These are phyloP conservation scores for Chaetomium fimeti DNA, from an alignment of 495 filamentous ascomycete genomes.

Conservation along the genomic window DNA sequence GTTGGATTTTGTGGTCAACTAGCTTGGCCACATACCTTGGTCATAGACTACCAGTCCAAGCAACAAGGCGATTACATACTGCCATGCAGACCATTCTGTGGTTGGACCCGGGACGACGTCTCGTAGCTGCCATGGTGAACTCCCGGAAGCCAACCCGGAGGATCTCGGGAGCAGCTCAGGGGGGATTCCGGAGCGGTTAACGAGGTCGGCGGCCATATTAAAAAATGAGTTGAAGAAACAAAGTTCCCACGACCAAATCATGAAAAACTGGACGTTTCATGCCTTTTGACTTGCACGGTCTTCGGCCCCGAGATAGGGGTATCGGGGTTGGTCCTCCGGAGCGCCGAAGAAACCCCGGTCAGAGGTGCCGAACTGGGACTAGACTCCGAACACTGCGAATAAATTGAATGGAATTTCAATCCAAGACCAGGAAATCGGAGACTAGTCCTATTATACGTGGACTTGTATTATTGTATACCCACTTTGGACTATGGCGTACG, in stretches of 20 bases:
- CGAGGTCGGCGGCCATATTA: background rate
- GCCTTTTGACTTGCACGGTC: conserved; percentile 9
- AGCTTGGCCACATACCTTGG: conserved; percentile 13
- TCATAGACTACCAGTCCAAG: conserved; percentile 28
- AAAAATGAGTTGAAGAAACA: background rate
- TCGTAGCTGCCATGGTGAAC: background rate
- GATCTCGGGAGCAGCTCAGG: background rate
- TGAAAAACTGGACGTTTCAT: background rate
- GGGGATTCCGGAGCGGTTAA: conserved; percentile 7
- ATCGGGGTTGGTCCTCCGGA: background rate
- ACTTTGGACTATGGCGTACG: conserved; percentile 15
- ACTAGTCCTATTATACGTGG: conserved; percentile 25
- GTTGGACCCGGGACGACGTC: background rate
- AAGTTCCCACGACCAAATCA: background rate
- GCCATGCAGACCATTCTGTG: conserved; percentile 14
- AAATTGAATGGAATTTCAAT: too few species aligned
- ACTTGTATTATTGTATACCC: too few species aligned
- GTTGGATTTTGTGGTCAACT: background rate
- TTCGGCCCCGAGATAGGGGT: background rate
- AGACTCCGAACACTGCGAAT: conserved; percentile 19
- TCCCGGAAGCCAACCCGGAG: background rate
- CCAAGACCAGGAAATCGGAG: conserved; percentile 7
- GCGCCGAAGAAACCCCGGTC: background rate
- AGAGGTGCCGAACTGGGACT: conserved; percentile 16
- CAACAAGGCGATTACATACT: conserved; percentile 24